A percentile compares a stretch with the other conserved stretches of the same genome.
Conservation (phyloP, 192 early-diverging fungal genomes). For the Backusella westeae region DNA sequence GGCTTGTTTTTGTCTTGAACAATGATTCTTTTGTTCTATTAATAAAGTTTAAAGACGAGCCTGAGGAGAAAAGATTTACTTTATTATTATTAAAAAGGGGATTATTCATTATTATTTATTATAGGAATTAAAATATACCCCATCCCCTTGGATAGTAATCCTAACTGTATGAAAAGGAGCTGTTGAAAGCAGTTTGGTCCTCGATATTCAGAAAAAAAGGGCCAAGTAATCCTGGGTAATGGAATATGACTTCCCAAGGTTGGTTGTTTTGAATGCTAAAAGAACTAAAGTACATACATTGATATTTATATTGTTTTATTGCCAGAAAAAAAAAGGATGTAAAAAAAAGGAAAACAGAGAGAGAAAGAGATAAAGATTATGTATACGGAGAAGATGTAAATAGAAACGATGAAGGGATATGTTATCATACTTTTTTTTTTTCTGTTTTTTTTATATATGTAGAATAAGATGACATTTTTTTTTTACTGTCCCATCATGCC, state of each 20-base stretch:
- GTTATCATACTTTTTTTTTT: background rate
- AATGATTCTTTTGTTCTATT: too few species aligned
- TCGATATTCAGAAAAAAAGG: background rate
- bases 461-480: background rate
- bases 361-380: background rate
- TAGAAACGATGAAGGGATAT: background rate
- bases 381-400: background rate
- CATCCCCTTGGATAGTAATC: background rate
- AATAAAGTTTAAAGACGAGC: background rate
- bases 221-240: background rate
- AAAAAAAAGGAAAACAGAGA: background rate
- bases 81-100: background rate
- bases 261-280: background rate
- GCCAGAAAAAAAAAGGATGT: background rate
- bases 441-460: background rate
- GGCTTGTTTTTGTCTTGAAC: background rate
- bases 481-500: conserved; percentile 30
- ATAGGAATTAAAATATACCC: background rate
- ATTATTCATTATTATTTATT: background rate
- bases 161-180: background rate
- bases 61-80: background rate
- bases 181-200: background rate
- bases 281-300: background rate
- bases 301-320: background rate
- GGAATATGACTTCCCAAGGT: background rate